Evolutionary conservation across 805 yeast genomes (phyloP), one percentile per base, ranked within the genome.

Genomic region (Saturnispora zaruensis): DNA sequence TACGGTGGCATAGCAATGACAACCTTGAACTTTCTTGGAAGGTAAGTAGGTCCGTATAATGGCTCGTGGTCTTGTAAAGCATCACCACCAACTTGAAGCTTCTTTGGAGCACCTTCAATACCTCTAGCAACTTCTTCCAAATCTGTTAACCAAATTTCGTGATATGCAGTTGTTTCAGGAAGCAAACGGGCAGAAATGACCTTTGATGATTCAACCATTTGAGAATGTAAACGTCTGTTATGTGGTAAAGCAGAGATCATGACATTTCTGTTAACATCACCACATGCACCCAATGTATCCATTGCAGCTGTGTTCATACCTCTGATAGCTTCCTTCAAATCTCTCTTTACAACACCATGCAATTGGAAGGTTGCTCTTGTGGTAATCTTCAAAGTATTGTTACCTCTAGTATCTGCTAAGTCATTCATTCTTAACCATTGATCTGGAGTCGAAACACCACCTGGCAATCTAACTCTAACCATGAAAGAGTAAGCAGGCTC

Each of bases 241-340:
- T 77, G 77, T 16, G 97, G 97, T 30, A 87, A 73, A n/a, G 96
- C 96, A 52, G 91, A 78, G 49, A 86, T 77, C 82, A 90, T 91
- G 41, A 91, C 96, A 64, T 91, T 91, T 78, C 98, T 84, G 72
- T 87, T 87, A 41, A 91, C 98, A 72, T 91, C 98, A 74, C 98
- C 98, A 75, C 97, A 91, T 1, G 98, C 98, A 53, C 96, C 98
- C 52, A 91, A 77, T 7, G 97, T 90, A 65, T 93, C 98, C 84
- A 91, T 77, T 59, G 91, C 76, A 6, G 82, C 84, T 16, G 95
- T 73, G 66, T 91, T 91, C 82, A 91, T 89, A 36, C 91, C 96
- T 72, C 95, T 83, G 57, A 91, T 88, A 1, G 96, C 82, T 8
- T 93, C 87, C 67, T 87, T 89, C 67, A 91, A 74, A 62, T 91